Base-by-base conservation (phyloP, 2,329 filamentous ascomycete species). In the Penicillium expansum region DNA sequence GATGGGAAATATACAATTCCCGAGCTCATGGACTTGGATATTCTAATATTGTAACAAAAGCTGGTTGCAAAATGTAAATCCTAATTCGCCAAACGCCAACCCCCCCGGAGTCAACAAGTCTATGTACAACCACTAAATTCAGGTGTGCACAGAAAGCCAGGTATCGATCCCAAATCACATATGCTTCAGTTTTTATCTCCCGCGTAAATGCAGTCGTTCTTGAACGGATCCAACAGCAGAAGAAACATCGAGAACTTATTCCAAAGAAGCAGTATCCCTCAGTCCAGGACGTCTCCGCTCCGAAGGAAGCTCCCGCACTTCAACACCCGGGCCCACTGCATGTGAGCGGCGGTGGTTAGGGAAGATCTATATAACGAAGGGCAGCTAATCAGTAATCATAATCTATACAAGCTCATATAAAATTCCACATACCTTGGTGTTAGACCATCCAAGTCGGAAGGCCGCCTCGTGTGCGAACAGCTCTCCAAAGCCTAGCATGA, bases 401-500 rank as follows among this genome's bases (percentile, higher is more conserved):
- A 24, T 57, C 14, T 27, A 29, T 11, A 18, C 27, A 14, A 30
- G 29, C 7, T 32, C 11, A 18, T 20, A 14, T 29, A 30, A 10
- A 4, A 42, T 52, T 5, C 1, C 29, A 63, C 83, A 45, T 82
- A 97, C 94, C 86, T 94, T 96, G 58, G 94, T 97, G 53, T 88
- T 88, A 62, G 89, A 87, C 94, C 94, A 99, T 59, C 94, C 94
- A 66, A 97, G 79, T 69, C 93, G 82, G 71, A 93, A 99, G 1
- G 94, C 94, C 49, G 91, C 88, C 79, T 99, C 94, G 71, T 99
- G 94, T 53, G 94, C 94, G 75, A 99, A 93, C 50, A 99, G 78
- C 78, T 99, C 94, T 65, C 94, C 94, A 70, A 99, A 97, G 2
- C 94, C 94, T 69, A 99, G 78, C 94, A 99, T 99, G 81, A 99